Evolutionary conservation across 805 yeast species (phyloP).

Genomic region (Ogataea henricii): DNA sequence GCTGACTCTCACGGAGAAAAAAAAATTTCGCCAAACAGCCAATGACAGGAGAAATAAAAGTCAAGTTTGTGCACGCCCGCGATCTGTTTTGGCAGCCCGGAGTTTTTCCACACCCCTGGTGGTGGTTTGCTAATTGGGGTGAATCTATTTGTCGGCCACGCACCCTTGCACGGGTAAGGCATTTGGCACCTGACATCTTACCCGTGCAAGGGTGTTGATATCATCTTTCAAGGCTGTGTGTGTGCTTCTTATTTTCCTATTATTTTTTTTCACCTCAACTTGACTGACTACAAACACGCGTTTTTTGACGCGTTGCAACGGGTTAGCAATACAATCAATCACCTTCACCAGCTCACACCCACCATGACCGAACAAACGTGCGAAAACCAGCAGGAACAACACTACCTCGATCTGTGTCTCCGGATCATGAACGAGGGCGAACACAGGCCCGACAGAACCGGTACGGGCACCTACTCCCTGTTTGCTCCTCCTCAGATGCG

Average conservation of each 20-base stretch:
- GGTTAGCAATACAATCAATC: background rate
- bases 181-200: too few species aligned
- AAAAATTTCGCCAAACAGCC: slow-evolving; percentile 19
- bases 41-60: slow-evolving; percentile 25
- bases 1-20: background rate
- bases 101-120: slow-evolving; percentile 6
- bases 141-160: slow-evolving; percentile 3
- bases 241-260: background rate
- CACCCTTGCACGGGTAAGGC: background rate
- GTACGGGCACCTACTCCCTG: slow-evolving; percentile 88
- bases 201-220: slow-evolving; percentile 11
- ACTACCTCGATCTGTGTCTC: slow-evolving; percentile 79
- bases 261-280: background rate
- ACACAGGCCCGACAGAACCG: slow-evolving; percentile 92
- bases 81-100: slow-evolving; percentile 1
- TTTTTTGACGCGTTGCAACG: slow-evolving; percentile 1
- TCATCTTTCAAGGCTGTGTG: background rate
- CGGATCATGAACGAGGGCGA: slow-evolving; percentile 84
- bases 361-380: slow-evolving; percentile 1
- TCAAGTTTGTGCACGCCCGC: slow-evolving; percentile 13
- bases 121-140: slow-evolving; percentile 8
- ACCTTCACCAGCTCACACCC: background rate
- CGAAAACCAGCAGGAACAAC: slow-evolving; percentile 59
- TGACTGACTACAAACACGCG: background rate
- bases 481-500: slow-evolving; percentile 97